phyloP scores from a whole-genome alignment of 2,329 filamentous ascomycete genomes.

The Aureobasidium sp. region DNA sequence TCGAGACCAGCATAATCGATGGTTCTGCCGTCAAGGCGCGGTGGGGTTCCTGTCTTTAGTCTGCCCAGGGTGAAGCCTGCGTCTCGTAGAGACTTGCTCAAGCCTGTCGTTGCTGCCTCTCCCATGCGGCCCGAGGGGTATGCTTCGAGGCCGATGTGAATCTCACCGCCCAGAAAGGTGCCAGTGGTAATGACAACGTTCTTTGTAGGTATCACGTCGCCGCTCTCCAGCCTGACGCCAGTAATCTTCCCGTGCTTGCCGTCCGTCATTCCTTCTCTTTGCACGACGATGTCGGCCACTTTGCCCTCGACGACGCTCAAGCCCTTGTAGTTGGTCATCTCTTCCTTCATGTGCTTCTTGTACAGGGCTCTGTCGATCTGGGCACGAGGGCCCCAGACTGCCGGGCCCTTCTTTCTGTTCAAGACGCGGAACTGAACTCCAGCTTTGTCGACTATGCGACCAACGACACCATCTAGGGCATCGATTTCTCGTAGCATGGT shows the following conservation, averaged over 20 bases:
- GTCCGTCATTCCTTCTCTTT: conserved; percentile 44
- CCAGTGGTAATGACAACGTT: conserved; percentile 93
- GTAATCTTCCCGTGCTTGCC: conserved; percentile 64
- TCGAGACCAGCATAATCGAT: conserved; percentile 73
- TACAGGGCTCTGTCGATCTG: conserved; percentile 92
- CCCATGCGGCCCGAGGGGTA: conserved; percentile 89
- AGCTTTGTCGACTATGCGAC: conserved; percentile 84
- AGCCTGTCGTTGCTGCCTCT: conserved; percentile 83
- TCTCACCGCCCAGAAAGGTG: conserved; percentile 91
- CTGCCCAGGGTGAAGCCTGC: conserved; percentile 86
- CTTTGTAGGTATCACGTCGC: conserved; percentile 70
- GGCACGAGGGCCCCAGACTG: conserved; percentile 92
- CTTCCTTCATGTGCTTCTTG: conserved; percentile 82
- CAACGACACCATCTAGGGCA: conserved; percentile 83
- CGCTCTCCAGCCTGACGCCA: conserved; percentile 80
- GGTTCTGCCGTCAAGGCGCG: conserved; percentile 70
- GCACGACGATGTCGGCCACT: conserved; percentile 83
- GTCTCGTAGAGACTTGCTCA: conserved; percentile 82
- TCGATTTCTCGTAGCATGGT: conserved; percentile 94
- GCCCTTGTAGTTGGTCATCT: conserved; percentile 70
- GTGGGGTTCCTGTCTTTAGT: conserved; percentile 92
- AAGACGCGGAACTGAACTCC: conserved; percentile 89
- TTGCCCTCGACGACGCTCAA: conserved; percentile 76
- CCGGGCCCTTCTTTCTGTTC: conserved; percentile 84
- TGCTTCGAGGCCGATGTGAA: conserved; percentile 78